Evolutionary conservation across 768 basidiomycete species (phyloP), one percentile per base, ranked within the genome.

Genomic region (Lenzites betulinus): DNA sequence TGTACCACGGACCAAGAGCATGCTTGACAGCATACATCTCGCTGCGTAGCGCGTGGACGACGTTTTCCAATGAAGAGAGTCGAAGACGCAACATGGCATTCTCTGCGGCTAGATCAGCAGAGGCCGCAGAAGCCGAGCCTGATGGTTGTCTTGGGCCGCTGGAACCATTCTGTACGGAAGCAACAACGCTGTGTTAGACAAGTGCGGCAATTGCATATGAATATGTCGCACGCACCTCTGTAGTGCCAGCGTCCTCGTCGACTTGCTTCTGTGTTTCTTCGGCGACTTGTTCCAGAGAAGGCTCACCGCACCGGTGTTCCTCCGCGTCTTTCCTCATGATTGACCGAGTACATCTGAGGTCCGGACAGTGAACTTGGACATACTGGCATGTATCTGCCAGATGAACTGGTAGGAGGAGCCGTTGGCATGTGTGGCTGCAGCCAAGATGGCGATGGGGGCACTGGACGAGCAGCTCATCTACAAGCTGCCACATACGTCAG

Each of bases 401-500:
- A 70, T 94, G 92, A 0, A 77, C 65, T 7, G 79, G 74, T n/a
- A 91, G 71, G 25, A 84, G 71, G 67, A 90, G 88, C 30, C 92
- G 76, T 68, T 94, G 87, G 59, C 82, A 85, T 2, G 81, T 84
- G 70, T 84, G 73, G 6, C 69, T 64, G 67, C 92, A 93, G 11
- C 91, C 92, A 1, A 78, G 76, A 16, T 68, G 62, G 23, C 78
- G 77, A 59, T 90, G 78, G 7, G 83, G 79, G 71, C 92, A 94
- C 70, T 87, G 83, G 0, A 93, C 90, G 15, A 81, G 43, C 44
- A 94, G 79, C 75, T 94, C 92, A 63, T 93, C 92, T 44, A 93
- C 92, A 53, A 94, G 81, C 91, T 93, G 64, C 20, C 63, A 51
- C 1, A 13, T 20, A 54, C 11, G 49, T 41, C 25, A 38, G 48